Base-by-base conservation (phyloP, 225 moss, liverwort and hornwort species). In the Polytrichum formosum region DNA sequence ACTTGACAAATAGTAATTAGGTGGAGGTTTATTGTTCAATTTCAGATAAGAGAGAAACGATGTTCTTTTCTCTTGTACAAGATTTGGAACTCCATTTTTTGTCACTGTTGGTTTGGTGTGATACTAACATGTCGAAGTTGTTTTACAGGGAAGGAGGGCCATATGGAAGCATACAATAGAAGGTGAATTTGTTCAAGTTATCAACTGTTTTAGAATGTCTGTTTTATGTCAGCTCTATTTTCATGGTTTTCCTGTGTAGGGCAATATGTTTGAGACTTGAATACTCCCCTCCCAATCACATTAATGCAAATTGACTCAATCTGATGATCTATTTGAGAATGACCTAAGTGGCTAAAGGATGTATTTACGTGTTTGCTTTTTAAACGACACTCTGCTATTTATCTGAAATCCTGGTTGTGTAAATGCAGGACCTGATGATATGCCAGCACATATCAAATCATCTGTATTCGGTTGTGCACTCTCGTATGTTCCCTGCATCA, bases 391-490 rank as follows among this genome's bases (percentile, higher is more conserved):
- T 29, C 27, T 64, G 18, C 7, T 25, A 30, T 26, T 28, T 18
- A 9, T 25, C 27, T 64, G 28, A 64, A 64, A 25, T 26, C 16
- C 8, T 35, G 37, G 25, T 73, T 76, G 65, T 65, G 18, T 74
- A 55, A 53, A 64, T 83, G 75, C 85, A 96, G 93, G 96, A 64
- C 89, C 85, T 75, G 96, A 96, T 83, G 96, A 96, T 75, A 93
- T 96, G 93, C 93, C 93, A 65, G 91, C 96, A 46, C 96, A 93
- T 72, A 96, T 96, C 69, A 96, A 96, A 77, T 96, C 96, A 28
- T 93, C 93, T 53, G 86, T 93, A 77, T 92, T 96, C 74, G 96
- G 96, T 72, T 96, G 93, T 72, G 75, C 91, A 67, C 81, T 92
- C 74, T 90, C 89, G 96, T 96, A 89, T 74, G 93, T 77, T 70